Percentiles rank a stretch among this genome's conserved stretches.
These are phyloP conservation scores for Rhizophora mangle DNA, from an alignment of 345 rosid genomes.

Conservation along the genomic window DNA sequence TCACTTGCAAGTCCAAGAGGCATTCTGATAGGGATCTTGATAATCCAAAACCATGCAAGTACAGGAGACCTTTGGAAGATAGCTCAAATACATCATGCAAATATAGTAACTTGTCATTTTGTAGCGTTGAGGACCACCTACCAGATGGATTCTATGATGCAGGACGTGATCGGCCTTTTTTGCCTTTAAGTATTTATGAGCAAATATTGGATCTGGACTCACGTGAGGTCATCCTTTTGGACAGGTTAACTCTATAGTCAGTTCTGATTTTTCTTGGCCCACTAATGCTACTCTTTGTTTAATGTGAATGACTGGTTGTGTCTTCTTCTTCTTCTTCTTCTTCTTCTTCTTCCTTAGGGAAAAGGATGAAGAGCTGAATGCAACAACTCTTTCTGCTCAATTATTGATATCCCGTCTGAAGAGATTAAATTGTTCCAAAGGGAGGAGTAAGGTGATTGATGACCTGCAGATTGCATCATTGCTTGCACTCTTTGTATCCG, in stretches of 20 bases:
- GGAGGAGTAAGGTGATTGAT: conserved; percentile 37
- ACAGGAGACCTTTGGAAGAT: conserved; percentile 47
- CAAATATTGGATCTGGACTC: conserved; percentile 59
- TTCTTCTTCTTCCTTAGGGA: conserved; percentile 35
- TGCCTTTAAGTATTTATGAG: conserved; percentile 61
- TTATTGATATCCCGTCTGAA: conserved; percentile 54
- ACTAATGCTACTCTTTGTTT: background rate
- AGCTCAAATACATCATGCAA: conserved; percentile 46
- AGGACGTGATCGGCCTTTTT: conserved; percentile 90
- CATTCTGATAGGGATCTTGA: conserved; percentile 62
- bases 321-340: background rate
- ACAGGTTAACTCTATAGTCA: conserved; percentile 52
- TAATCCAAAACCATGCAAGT: conserved; percentile 92
- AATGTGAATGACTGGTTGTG: background rate
- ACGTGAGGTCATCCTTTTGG: conserved; percentile 94
- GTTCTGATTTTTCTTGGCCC: background rate
- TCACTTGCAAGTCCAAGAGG: conserved; percentile 56
- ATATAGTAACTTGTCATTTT: conserved; percentile 67
- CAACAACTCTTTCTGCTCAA: conserved; percentile 67
- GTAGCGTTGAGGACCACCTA: conserved; percentile 66
- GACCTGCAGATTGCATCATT: conserved; percentile 61
- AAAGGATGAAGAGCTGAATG: conserved; percentile 87
- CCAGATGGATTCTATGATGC: conserved; percentile 98
- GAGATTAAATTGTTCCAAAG: conserved; percentile 47
- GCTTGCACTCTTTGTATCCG: conserved; percentile 93